phyloP scores from a whole-genome alignment of 768 basidiomycete genomes.

The Lentinus tigrinus region DNA sequence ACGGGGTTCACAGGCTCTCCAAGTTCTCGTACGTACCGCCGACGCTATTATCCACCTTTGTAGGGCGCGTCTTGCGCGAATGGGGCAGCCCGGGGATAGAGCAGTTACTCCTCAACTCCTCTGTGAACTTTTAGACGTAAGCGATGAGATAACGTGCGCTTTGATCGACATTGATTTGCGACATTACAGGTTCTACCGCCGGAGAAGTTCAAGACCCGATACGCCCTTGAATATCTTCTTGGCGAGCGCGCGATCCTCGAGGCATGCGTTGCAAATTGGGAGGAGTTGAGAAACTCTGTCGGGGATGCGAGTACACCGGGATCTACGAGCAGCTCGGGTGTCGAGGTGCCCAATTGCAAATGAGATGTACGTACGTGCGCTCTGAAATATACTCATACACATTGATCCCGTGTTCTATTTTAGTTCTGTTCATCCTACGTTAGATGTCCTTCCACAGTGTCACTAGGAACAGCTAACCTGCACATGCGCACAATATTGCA shows the following conservation, averaged over 20 bases:
- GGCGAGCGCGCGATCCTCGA: constrained; percentile 27
- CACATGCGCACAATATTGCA: too few relatives aligned
- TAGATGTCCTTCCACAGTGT: too few relatives aligned
- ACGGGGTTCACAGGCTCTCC: not conserved
- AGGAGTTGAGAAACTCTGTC: constrained; percentile 7
- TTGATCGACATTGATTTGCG: not conserved
- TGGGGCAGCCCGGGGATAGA: constrained; percentile 13
- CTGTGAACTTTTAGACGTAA: constrained; percentile 14
- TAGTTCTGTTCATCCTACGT: too few relatives aligned
- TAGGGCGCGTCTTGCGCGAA: not conserved
- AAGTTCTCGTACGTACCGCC: not conserved
- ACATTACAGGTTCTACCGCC: constrained; percentile 15
- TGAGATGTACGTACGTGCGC: too few relatives aligned
- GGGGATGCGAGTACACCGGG: too few relatives aligned
- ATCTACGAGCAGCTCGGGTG: too few relatives aligned
- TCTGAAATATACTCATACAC: too few relatives aligned
- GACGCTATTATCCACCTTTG: constrained; percentile 1
- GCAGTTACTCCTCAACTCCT: constrained; percentile 3
- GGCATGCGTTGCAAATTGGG: constrained; percentile 23
- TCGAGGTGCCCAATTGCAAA: too few relatives aligned
- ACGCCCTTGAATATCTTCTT: constrained; percentile 22
- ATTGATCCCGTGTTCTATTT: too few relatives aligned
- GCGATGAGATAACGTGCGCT: not conserved
- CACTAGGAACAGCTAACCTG: too few relatives aligned
- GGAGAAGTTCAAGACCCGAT: constrained; percentile 11